Evolutionary conservation across 163 green algal species (phyloP).

Genomic region (Prototheca cutis): DNA sequence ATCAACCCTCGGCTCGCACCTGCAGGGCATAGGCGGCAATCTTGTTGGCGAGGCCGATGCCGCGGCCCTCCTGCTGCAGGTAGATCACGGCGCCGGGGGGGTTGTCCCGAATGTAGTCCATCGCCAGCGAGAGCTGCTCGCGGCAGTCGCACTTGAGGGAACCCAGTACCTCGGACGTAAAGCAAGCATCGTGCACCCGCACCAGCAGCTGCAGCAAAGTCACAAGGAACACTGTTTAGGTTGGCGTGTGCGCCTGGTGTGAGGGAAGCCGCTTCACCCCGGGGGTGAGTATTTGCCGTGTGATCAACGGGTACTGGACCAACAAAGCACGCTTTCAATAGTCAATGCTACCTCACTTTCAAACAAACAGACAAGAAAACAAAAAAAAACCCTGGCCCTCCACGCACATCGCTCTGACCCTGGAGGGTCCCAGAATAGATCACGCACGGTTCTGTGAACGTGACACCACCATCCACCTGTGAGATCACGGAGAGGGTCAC

Average conservation of each 20-base stretch:
- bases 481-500: too few species aligned
- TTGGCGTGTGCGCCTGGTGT: too few species aligned
- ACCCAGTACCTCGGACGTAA: slow-evolving; percentile 88
- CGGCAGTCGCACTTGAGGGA: slow-evolving; percentile 92
- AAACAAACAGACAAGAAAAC: too few species aligned
- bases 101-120: slow-evolving; percentile 67
- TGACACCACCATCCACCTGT: slow-evolving; percentile 63
- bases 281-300: too few species aligned
- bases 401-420: not conserved
- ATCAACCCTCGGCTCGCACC: too few species aligned
- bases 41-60: slow-evolving; percentile 93
- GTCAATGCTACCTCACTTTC: not conserved
- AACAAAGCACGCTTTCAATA: not conserved
- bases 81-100: slow-evolving; percentile 81
- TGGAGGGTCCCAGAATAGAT: slow-evolving; percentile 31
- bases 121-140: slow-evolving; percentile 77
- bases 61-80: slow-evolving; percentile 87
- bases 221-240: too few species aligned
- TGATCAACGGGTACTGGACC: too few species aligned
- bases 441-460: slow-evolving; percentile 70
- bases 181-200: slow-evolving; percentile 90
- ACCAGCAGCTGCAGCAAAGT: slow-evolving; percentile 75
- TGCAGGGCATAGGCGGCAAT: slow-evolving; percentile 87
- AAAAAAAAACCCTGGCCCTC: not conserved
- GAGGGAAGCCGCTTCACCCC: too few species aligned